Evolutionary conservation across 345 rosid species (phyloP), one percentile per base, ranked within the genome.

Genomic region (Clarkia xantiana): DNA sequence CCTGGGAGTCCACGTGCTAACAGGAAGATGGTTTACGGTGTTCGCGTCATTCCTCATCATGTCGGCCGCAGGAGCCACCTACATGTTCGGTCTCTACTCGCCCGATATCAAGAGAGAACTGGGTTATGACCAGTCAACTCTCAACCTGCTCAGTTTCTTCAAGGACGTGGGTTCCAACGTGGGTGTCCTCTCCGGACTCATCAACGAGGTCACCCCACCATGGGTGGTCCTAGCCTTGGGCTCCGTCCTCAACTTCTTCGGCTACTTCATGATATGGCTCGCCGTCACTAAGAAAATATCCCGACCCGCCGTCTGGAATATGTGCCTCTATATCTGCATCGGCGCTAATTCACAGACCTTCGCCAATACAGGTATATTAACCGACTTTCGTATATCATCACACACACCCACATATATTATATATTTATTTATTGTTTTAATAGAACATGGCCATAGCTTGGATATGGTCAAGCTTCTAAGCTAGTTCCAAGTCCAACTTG

Each of bases 201-300:
- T 81, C 46, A 75, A 71, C 38, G 89, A 81, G 69, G 67, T 81
- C 10, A 71, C 82, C 0, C 89, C 84, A 0, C 78, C 84, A 0
- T 81, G 89, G 89, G 76, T 73, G 42, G 78, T 76, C n/a, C 71
- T 81, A n/a, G 45, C 63, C 3, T 44, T 76, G 0, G 89, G 89
- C 4, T 72, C 82, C 0, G 57, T 65, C 18, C 52, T 81, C 47
- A 81, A 81, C 58, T 69, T 81, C 47, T 67, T 58, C 22, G 89
- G 89, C 18, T 81, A 81, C 68, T 68, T 78, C 67, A 78, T 81
- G 84, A 76, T 81, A 0, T 81, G 85, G 90, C 59, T 76, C 0
- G 64, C 82, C 50, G 90, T 81, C n/a, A 60, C 74, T 20, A 59
- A 57, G 18, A 68, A 46, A 16, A 63, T 78, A 0, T 13, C 85